Evolutionary conservation across 2,329 filamentous ascomycete species (phyloP), one percentile per base, ranked within the genome.

Genomic region (Xylariales sp.): DNA sequence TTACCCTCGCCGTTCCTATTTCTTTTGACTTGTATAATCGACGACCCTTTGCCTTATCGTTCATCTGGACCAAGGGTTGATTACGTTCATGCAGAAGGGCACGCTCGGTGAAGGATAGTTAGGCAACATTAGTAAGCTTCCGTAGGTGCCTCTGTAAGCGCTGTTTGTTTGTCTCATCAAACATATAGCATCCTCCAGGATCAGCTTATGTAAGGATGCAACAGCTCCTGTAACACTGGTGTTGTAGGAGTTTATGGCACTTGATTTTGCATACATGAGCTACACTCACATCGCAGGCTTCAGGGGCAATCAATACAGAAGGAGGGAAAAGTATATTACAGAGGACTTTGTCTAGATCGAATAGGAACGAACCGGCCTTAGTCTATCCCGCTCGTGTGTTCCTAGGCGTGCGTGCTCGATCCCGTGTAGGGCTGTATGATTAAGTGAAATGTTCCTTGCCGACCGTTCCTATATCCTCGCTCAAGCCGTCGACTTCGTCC

Each of bases 401-500:
- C 15, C 20, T 35, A 24, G 33, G 14, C 16, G 30, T 32, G 16
- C 18, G 16, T 18, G 30, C 30, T 32, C 14, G n/a, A 17, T 32
- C 16, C 30, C 30, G n/a, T 10, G 30, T 18, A 19, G 30, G 30
- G 14, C 30, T 32, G 15, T 32, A 32, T n/a, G 21, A 19, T 13
- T 17, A 32, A 7, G 30, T 32, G 30, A 32, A 32, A 19, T 32
- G 30, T 18, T 32, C 30, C 30, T 32, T 32, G 30, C 30, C 30
- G 16, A 32, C 21, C 16, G 30, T 32, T 17, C 16, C 16, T 17
- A 32, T 18, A 32, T 32, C 30, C 30, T 32, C 16, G 30, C 16
- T 32, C 30, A 10, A 32, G 30, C 16, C 30, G 30, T 17, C 30
- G 4, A 32, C 30, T n/a, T 32, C 16, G 30, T 32, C 30, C n/a